These are phyloP conservation scores for Pilatotrama ljubarskyi DNA, from an alignment of 768 basidiomycete species.

Conservation along the genomic window DNA sequence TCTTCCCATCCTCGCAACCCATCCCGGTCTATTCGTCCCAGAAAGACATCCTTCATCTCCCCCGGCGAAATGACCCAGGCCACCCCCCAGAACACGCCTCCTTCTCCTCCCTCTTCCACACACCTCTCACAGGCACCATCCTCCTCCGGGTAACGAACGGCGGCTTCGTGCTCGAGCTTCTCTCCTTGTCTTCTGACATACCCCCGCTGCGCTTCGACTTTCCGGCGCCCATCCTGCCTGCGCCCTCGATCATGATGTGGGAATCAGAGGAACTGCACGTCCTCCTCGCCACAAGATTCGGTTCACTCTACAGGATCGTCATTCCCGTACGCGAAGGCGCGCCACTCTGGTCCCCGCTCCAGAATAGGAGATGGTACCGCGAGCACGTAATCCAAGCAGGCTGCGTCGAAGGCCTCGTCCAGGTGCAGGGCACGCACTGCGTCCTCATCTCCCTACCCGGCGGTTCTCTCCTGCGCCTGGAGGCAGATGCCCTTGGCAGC, in stretches of 20 bases:
- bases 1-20: slow-evolving; percentile 54
- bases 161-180: slow-evolving; percentile 71
- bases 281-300: slow-evolving; percentile 63
- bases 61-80: slow-evolving; percentile 34
- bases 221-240: slow-evolving; percentile 63
- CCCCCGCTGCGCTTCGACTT: slow-evolving; percentile 77
- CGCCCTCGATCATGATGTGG: slow-evolving; percentile 62
- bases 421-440: slow-evolving; percentile 66
- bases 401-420: slow-evolving; percentile 42
- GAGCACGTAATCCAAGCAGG: slow-evolving; percentile 67
- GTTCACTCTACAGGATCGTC: slow-evolving; percentile 72
- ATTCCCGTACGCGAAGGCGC: slow-evolving; percentile 56
- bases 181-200: slow-evolving; percentile 66
- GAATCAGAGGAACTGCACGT: slow-evolving; percentile 58
- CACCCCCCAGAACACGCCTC: slow-evolving; percentile 73
- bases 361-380: slow-evolving; percentile 55
- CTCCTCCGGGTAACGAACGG: slow-evolving; percentile 75
- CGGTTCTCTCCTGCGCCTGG: slow-evolving; percentile 68
- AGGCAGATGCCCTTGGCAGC: slow-evolving; percentile 58
- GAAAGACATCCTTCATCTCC: slow-evolving; percentile 47
- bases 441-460: slow-evolving; percentile 62
- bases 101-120: slow-evolving; percentile 57
- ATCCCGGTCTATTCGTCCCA: slow-evolving; percentile 60
- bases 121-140: slow-evolving; percentile 60
- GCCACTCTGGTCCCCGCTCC: slow-evolving; percentile 59